A percentile compares a stretch with the other conserved stretches of the same genome.
These are phyloP conservation scores for Agrostemma githago DNA, from an alignment of 148 eudicot species.

Conservation along the genomic window DNA sequence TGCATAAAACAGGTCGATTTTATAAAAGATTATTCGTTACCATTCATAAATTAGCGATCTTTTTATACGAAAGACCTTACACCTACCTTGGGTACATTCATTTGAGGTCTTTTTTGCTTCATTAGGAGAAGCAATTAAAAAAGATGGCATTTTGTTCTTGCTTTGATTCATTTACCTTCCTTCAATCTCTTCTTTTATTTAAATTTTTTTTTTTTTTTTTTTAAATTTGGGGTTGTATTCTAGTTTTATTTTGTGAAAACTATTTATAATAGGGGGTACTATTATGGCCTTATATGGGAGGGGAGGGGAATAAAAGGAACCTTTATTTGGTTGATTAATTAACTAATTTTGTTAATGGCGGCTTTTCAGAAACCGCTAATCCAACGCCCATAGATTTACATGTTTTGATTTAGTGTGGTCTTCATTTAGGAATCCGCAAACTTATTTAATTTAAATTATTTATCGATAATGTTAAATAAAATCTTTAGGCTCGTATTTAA, in stretches of 20 bases:
- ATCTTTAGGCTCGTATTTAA: too few species aligned
- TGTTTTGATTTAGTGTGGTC: too few species aligned
- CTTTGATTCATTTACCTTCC: neutral
- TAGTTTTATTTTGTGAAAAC: neutral
- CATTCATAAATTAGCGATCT: too few species aligned
- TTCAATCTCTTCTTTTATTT: neutral
- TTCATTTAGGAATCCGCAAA: too few species aligned
- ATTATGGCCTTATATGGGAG: neutral
- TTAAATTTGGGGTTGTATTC: neutral
- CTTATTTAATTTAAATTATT: too few species aligned
- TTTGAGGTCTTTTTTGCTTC: conserved; percentile 27
- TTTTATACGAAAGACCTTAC: too few species aligned
- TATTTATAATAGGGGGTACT: neutral
- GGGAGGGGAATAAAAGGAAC: neutral
- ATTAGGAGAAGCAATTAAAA: conserved; percentile 33
- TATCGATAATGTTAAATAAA: too few species aligned
- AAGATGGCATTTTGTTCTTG: conserved; percentile 12
- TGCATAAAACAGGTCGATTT: too few species aligned
- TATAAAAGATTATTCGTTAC: neutral
- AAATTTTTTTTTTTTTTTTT: conserved; percentile 5
- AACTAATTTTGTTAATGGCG: neutral
- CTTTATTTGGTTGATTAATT: neutral
- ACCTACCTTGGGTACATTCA: conserved; percentile 30
- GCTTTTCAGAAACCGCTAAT: neutral
- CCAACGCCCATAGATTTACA: too few species aligned